phyloP scores from a whole-genome alignment of 495 filamentous ascomycete genomes.

The Hypoxylon cercidicola region DNA sequence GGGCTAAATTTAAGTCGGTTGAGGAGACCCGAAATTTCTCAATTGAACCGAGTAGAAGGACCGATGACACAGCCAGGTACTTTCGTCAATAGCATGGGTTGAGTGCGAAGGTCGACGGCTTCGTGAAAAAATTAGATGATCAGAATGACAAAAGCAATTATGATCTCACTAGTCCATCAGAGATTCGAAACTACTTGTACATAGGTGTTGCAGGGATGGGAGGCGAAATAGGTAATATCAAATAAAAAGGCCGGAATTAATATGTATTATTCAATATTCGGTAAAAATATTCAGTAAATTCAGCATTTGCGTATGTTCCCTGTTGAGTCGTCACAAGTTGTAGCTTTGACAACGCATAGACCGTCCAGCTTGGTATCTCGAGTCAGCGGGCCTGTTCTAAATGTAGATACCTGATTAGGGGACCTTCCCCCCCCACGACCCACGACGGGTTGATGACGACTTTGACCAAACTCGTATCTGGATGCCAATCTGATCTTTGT shows the following conservation, averaged over 20 bases:
- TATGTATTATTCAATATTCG: conserved; percentile 1
- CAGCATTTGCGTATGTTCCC: conserved; percentile 19
- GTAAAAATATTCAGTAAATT: conserved; percentile 10
- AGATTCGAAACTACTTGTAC: too few species aligned
- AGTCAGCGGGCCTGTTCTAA: conserved; percentile 36
- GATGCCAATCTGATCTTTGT: conserved; percentile 24
- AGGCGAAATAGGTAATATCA: conserved; percentile 9
- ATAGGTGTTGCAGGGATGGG: not conserved
- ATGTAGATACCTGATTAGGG: conserved; percentile 23
- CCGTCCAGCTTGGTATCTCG: conserved; percentile 29
- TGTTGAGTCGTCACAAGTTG: conserved; percentile 39
- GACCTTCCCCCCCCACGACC: conserved; percentile 2
- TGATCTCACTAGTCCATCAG: too few species aligned
- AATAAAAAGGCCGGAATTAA: not conserved
- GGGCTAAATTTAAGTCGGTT: conserved; percentile 43
- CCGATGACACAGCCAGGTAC: conserved; percentile 18
- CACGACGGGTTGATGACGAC: conserved; percentile 18
- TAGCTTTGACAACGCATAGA: conserved; percentile 40
- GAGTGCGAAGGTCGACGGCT: too few species aligned
- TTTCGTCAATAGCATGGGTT: too few species aligned
- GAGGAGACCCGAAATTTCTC: conserved; percentile 24
- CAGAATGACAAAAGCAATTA: too few species aligned
- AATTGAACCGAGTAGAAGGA: conserved; percentile 43
- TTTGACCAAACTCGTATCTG: conserved; percentile 33
- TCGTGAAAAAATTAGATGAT: too few species aligned